Percentiles rank a stretch among this genome's conserved stretches.
These are phyloP conservation scores for Neurospora sp. DNA, from an alignment of 495 filamentous ascomycete species.

Conservation along the genomic window DNA sequence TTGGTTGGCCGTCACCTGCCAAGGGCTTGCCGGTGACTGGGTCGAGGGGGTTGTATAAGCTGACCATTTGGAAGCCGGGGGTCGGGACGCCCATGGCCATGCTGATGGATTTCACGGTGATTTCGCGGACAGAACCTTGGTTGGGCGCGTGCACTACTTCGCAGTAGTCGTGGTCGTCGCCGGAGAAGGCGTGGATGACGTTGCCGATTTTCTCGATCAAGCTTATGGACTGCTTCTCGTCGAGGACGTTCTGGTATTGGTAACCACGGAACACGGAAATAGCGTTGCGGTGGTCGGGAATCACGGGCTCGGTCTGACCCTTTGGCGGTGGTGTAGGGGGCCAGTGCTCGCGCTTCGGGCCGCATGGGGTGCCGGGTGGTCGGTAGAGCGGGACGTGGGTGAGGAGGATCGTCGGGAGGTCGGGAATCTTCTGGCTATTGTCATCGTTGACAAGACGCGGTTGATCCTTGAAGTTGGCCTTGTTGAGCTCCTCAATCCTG, in stretches of 20 bases:
- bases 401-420: conserved; percentile 76
- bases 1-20: conserved; percentile 33
- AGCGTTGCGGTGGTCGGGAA: conserved; percentile 67
- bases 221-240: conserved; percentile 57
- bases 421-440: conserved; percentile 10
- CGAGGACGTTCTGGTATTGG: conserved; percentile 95
- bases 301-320: conserved; percentile 40
- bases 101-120: conserved; percentile 86
- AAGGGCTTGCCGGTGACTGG: conserved; percentile 45
- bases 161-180: conserved; percentile 98
- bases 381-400: conserved; percentile 89
- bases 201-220: conserved; percentile 65
- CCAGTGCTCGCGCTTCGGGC: conserved; percentile 74
- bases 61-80: conserved; percentile 81
- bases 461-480: conserved; percentile 28
- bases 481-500: conserved; percentile 37
- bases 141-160: conserved; percentile 66
- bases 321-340: conserved; percentile 56
- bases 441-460: conserved; percentile 28
- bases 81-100: conserved; percentile 95
- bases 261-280: conserved; percentile 68
- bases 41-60: conserved; percentile 84
- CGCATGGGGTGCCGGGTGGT: conserved; percentile 70
- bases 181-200: conserved; percentile 75
- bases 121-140: conserved; percentile 61